Conservation (phyloP, 768 basidiomycete genomes). For the Podaxis sp. region DNA sequence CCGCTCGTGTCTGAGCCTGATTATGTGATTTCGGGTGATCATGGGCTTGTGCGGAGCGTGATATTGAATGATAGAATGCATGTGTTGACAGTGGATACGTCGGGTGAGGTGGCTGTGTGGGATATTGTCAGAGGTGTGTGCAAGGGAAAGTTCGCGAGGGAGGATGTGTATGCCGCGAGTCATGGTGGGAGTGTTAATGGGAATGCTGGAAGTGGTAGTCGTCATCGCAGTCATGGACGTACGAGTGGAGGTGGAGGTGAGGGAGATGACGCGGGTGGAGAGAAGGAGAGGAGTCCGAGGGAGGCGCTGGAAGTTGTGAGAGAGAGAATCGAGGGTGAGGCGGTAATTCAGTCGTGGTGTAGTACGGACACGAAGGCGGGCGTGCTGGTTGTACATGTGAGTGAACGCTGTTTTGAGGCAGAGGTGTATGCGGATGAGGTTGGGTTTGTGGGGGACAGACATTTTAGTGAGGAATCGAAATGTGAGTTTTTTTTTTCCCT, state of each 20-base stretch:
- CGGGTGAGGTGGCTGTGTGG: constrained; percentile 90
- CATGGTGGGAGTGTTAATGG: constrained; percentile 45
- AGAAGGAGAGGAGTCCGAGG: constrained; percentile 62
- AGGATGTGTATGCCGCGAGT: constrained; percentile 65
- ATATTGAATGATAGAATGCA: constrained; percentile 89
- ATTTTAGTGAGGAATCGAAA: constrained; percentile 77
- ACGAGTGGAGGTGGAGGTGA: constrained; percentile 18
- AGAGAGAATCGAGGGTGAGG: constrained; percentile 94
- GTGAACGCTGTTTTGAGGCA: constrained; percentile 87
- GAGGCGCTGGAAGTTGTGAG: constrained; percentile 87
- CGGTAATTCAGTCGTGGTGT: constrained; percentile 82
- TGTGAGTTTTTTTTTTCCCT: constrained; percentile 45
- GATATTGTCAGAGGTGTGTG: constrained; percentile 81
- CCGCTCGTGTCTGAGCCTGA: constrained; percentile 59
- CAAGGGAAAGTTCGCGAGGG: constrained; percentile 63
- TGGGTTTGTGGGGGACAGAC: constrained; percentile 60
- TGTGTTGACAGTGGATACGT: constrained; percentile 87
- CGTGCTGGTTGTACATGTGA: constrained; percentile 82
- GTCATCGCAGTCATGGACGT: neutral
- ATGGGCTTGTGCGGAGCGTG: constrained; percentile 79
- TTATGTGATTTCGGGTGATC: constrained; percentile 68
- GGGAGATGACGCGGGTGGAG: constrained; percentile 16
- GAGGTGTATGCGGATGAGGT: constrained; percentile 95
- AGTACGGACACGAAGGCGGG: constrained; percentile 89
- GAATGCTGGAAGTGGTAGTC: constrained; percentile 21